phyloP scores from a whole-genome alignment of 345 rosid genomes.

The Eucalyptus tenuipes region DNA sequence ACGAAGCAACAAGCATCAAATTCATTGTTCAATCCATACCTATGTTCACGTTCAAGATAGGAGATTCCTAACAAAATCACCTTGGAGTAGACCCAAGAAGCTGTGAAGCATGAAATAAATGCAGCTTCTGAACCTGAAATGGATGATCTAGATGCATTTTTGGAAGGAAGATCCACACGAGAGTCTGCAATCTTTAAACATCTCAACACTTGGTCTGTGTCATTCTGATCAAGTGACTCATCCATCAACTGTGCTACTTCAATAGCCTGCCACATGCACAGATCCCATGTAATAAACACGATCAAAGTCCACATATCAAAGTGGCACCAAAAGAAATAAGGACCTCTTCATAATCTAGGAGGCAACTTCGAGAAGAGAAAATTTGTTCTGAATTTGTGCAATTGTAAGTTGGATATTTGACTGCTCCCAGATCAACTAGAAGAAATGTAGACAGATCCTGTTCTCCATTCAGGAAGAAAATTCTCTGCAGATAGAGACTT shows the following conservation, averaged over 20 bases:
- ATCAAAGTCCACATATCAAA: neutral
- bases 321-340: conserved; percentile 1
- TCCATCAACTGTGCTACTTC: conserved; percentile 90
- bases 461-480: conserved; percentile 87
- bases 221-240: conserved; percentile 60
- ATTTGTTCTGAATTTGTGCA: conserved; percentile 53
- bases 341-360: conserved; percentile 94
- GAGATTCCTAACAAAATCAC: conserved; percentile 74
- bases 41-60: conserved; percentile 65
- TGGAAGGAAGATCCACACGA: conserved; percentile 14
- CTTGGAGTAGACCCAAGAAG: conserved; percentile 82
- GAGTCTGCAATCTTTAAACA: conserved; percentile 61
- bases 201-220: conserved; percentile 33
- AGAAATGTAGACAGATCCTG: conserved; percentile 79
- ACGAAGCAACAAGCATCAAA: neutral
- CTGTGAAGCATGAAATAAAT: conserved; percentile 40
- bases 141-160: conserved; percentile 6
- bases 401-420: conserved; percentile 66
- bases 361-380: conserved; percentile 28
- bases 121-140: conserved; percentile 11
- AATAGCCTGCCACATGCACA: conserved; percentile 49
- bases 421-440: conserved; percentile 69
- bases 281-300: neutral
- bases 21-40: conserved; percentile 27
- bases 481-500: conserved; percentile 42